Evolutionary conservation across 78 protist species (phyloP).

Genomic region (Dictyostelium capitatum): DNA sequence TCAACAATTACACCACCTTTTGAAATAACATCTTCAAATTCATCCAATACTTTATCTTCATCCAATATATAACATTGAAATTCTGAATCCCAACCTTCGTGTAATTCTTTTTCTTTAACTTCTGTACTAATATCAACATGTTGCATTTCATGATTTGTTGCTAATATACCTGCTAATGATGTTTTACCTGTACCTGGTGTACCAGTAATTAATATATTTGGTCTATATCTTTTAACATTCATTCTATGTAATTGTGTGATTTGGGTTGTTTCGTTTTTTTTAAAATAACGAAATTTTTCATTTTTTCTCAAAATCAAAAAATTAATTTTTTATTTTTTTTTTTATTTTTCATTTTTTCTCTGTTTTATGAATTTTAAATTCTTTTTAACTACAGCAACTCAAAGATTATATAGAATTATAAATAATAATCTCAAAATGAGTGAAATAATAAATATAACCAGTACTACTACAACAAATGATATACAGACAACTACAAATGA

Average conservation of each 20-base stretch:
- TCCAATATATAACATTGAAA: constrained; percentile 86
- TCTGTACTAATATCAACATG: constrained; percentile 86
- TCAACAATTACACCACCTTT: constrained; percentile 93
- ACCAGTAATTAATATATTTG: constrained; percentile 81
- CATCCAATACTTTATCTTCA: constrained; percentile 92
- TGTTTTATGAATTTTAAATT: too few relatives aligned
- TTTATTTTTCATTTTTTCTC: too few relatives aligned
- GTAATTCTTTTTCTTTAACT: constrained; percentile 84
- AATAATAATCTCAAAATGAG: not conserved
- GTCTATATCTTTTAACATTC: constrained; percentile 15
- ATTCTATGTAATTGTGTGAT: too few relatives aligned
- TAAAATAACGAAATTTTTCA: too few relatives aligned
- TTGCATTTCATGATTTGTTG: constrained; percentile 22
- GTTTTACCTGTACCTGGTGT: constrained; percentile 90
- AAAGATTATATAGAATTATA: not conserved
- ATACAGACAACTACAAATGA: not conserved
- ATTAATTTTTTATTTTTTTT: too few relatives aligned
- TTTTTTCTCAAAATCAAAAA: too few relatives aligned
- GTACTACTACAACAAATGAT: not conserved
- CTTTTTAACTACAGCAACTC: too few relatives aligned
- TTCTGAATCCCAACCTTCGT: constrained; percentile 92
- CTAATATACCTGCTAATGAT: constrained; percentile 33
- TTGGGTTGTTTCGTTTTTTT: too few relatives aligned
- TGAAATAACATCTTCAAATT: constrained; percentile 60
- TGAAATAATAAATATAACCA: not conserved